Evolutionary conservation across 2,329 filamentous ascomycete genomes (phyloP).

Genomic region (Aspergillus sergii): DNA sequence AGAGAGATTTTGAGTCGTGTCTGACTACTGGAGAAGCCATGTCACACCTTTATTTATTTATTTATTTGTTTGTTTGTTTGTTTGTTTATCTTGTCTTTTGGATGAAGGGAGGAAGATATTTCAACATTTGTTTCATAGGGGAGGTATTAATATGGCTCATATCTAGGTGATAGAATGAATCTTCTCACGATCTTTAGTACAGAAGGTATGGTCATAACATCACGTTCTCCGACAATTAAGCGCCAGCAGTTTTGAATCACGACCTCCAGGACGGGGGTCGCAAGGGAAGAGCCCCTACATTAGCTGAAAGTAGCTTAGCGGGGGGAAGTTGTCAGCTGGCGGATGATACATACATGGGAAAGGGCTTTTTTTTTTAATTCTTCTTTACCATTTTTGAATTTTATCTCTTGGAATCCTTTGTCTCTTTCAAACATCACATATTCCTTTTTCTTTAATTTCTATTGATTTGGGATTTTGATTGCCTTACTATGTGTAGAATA

Average conservation of each 20-base stretch:
- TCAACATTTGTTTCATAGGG: background rate
- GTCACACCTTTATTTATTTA: background rate
- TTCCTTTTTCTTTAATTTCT: background rate
- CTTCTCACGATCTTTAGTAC: background rate
- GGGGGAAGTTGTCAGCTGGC: constrained; percentile 2
- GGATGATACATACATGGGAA: background rate
- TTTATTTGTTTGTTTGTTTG: background rate
- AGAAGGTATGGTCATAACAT: background rate
- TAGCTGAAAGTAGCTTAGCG: constrained; percentile 2
- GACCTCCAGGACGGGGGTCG: background rate
- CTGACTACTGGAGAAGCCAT: background rate
- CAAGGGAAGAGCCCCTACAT: constrained; percentile 2
- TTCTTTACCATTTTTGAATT: no score
- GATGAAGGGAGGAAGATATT: background rate
- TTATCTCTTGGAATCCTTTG: background rate
- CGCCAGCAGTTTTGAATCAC: background rate
- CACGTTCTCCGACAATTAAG: background rate
- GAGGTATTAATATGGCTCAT: background rate
- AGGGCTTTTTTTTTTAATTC: background rate
- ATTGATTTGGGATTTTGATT: background rate
- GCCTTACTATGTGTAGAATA: background rate
- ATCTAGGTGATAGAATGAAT: background rate
- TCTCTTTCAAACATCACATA: background rate
- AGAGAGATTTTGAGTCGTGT: background rate
- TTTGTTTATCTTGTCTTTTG: background rate